Evolutionary conservation across 768 basidiomycete species (phyloP).

Genomic region (Hygrocybe coccinea): DNA sequence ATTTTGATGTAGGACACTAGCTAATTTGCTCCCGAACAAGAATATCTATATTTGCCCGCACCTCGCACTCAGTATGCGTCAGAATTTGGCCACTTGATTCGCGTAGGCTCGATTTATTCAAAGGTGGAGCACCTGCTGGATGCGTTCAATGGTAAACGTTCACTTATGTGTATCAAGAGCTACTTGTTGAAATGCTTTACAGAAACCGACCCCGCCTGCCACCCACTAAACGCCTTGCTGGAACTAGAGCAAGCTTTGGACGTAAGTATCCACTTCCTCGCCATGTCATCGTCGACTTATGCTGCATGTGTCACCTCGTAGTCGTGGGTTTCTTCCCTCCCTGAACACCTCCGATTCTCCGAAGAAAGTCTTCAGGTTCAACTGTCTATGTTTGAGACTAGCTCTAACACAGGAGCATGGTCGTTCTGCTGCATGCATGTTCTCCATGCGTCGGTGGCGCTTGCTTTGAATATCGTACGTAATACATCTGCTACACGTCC

Average conservation of each 20-base stretch:
- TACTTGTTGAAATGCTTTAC: background rate
- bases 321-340: constrained; percentile 66
- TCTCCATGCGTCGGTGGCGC: constrained; percentile 61
- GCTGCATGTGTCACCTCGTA: constrained; percentile 21
- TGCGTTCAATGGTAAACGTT: constrained; percentile 42
- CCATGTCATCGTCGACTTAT: background rate
- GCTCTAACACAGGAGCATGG: constrained; percentile 76
- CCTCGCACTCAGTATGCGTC: constrained; percentile 59
- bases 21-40: constrained; percentile 29
- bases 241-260: constrained; percentile 45
- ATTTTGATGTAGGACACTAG: background rate
- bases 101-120: constrained; percentile 59
- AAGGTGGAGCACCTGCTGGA: constrained; percentile 56
- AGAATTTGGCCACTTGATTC: constrained; percentile 74
- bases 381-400: constrained; percentile 73
- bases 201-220: constrained; percentile 36
- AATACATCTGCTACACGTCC: constrained; percentile 8
- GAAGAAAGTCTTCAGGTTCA: constrained; percentile 66
- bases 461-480: constrained; percentile 62
- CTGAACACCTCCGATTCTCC: constrained; percentile 65
- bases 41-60: constrained; percentile 63
- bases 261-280: constrained; percentile 28
- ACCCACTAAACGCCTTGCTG: constrained; percentile 31
- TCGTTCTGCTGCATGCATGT: constrained; percentile 74
- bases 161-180: constrained; percentile 5